Evolutionary conservation across 2,329 filamentous ascomycete species (phyloP), one percentile per base, ranked within the genome.

Genomic region (Paracorniculantispora psalliotae): DNA sequence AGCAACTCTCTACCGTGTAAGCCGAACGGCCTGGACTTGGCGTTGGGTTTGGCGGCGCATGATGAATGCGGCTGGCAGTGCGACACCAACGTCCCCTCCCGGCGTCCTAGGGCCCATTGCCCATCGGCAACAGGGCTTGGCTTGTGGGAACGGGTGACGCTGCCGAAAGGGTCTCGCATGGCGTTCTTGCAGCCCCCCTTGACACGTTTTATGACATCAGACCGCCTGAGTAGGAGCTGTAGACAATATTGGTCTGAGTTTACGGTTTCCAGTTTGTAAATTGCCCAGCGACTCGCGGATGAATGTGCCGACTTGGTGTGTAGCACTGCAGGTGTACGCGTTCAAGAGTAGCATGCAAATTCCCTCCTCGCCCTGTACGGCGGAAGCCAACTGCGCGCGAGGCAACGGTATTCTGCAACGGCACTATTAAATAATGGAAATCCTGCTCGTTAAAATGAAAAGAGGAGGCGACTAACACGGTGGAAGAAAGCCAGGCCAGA

Each of bases 141-240:
- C 26, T 46, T 52, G 56, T 58, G 56, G 56, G 17, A 58, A 58
- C 56, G 56, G 56, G 56, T 46, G 47, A 35, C 28, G 56, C 39
- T 58, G 56, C 56, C 56, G 56, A 58, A 57, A 23, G 54, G 55
- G 54, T 50, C 54, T 50, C n/a, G 17, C 28, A 10, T 37, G 26
- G 37, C 15, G 15, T 47, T 47, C 9, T 21, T 19, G n/a, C n/a
- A 10, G 19, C 19, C 44, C 54, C 51, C 25, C 55, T 57, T 50
- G 35, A 25, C 55, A 57, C 46, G 35, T 28, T 33, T 37, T 35
- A 57, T 59, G 56, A 59, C 47, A 59, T 59, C 41, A 51, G 56
- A 59, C 56, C 55, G 55, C 47, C 25, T 46, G 23, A 26, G 23
- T 23, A 35, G 33, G 15, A 10, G n/a, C 37, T n/a, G 21, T 10